These are phyloP conservation scores for Juglanconis oblonga DNA, from an alignment of 2,329 filamentous ascomycete genomes.

Conservation along the genomic window DNA sequence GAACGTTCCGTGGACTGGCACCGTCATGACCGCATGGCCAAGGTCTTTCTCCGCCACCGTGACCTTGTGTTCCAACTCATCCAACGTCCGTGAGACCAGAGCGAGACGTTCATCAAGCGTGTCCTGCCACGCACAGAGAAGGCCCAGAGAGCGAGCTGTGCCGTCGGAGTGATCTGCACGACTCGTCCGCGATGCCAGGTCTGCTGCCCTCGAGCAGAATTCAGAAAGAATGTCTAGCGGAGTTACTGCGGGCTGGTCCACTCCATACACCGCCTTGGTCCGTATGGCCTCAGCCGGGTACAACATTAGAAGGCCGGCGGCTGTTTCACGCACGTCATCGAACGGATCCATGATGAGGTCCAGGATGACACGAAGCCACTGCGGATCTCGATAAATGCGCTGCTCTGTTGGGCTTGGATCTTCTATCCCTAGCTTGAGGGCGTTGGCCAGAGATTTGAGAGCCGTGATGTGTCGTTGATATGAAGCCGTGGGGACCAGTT, in stretches of 20 bases:
- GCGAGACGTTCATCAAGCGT: slow-evolving; percentile 39
- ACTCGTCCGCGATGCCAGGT: slow-evolving; percentile 65
- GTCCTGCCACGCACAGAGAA: slow-evolving; percentile 60
- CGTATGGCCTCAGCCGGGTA: slow-evolving; percentile 38
- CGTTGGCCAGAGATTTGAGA: slow-evolving; percentile 64
- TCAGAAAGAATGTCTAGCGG: slow-evolving; percentile 36
- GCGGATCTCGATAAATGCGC: slow-evolving; percentile 36
- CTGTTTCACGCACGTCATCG: slow-evolving; percentile 75
- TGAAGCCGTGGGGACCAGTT: slow-evolving; percentile 76
- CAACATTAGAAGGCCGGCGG: slow-evolving; percentile 50
- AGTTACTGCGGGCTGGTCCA: slow-evolving; percentile 14
- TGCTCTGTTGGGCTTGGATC: slow-evolving; percentile 14
- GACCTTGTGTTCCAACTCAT: slow-evolving; percentile 63
- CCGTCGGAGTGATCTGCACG: slow-evolving; percentile 92
- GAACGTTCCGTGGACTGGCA: slow-evolving; percentile 68
- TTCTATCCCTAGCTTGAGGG: slow-evolving; percentile 70
- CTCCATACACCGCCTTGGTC: slow-evolving; percentile 18
- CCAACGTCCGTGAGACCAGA: slow-evolving; percentile 57
- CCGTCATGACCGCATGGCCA: slow-evolving; percentile 61
- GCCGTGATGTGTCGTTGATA: slow-evolving; percentile 88
- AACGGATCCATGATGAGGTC: slow-evolving; percentile 87
- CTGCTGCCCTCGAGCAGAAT: slow-evolving; percentile 52
- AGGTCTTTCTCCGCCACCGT: slow-evolving; percentile 62
- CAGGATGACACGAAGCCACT: slow-evolving; percentile 62
- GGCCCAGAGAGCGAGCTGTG: slow-evolving; percentile 71